Evolutionary conservation across 768 basidiomycete species (phyloP), one percentile per base, ranked within the genome.

Genomic region (Brasilioporus rufonigricans): DNA sequence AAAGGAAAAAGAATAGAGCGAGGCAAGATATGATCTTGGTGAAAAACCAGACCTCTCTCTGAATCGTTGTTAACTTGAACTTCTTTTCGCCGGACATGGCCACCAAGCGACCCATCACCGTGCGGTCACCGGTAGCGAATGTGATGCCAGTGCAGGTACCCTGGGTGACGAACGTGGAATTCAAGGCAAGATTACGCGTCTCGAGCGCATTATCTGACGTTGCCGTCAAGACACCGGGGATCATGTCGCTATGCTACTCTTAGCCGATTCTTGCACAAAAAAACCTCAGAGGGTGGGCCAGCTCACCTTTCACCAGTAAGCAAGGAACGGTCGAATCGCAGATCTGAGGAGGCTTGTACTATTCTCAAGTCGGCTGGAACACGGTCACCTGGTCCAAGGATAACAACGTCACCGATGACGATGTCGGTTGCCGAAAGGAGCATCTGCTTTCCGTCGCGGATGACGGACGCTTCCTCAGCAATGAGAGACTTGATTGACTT

Each of bases 361-460:
- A 85, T 71, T 26, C 83, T 75, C 32, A 84, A 61, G 61, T 85
- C 84, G 8, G 83, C 82, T 0, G 82, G 82, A n/a, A 83, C 74
- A 10, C 82, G 76, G 59, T 83, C 79, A 36, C 82, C 82, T 1
- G 80, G 70, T 27, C 71, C 67, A 58, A 84, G 78, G 19, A 73
- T 65, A 43, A 82, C 71, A 45, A 83, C 61, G 52, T 84, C 82
- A 5, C 82, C 82, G 0, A 80, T 78, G 11, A 86, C 73, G 40
- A 85, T 76, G 35, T 83, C 77, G 44, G 77, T 77, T 12, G 82
- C 81, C 24, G 78, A 68, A 11, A 81, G 71, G 19, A 76, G 76
- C 19, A 76, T 65, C 27, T 73, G 72, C 39, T 76, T 72, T 12
- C 76, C 74, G 58, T 83, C 77, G 3, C 82, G 75, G 26, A 81